Evolutionary conservation across 129 eudicot genomes (phyloP), one percentile per base, ranked within the genome.

Genomic region (Flaveria brownii): DNA sequence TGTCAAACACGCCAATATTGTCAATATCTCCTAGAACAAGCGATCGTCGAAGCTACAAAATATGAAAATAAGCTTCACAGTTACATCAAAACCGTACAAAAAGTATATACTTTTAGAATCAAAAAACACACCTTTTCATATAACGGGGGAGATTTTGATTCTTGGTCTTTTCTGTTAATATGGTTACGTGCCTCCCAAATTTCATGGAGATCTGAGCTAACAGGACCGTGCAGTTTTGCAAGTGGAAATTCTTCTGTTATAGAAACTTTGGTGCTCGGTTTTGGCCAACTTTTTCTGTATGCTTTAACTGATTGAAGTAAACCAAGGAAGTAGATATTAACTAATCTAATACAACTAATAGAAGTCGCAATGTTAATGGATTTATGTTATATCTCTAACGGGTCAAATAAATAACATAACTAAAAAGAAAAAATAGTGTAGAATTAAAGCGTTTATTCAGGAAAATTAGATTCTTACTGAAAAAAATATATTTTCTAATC

Each of bases 21-120:
- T 67, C 86, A 10, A 62, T 64, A 68, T 69, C 87, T 63, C 89
- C 90, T 13, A 57, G 71, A 75, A 87, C 76, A 50, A 94, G 96
- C 11, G 99, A 88, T 84, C 87, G 85, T n/a, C 99, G 90, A 71
- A 94, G 87, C 99, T 94, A 90, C 82, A 85, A 73, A 81, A 66
- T 30, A 57, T 61, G 68, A 85, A 73, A 81, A 66, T 30, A 57
- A 66, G 68, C 33, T 70, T 77, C 80, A 80, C 72, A 55, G 43
- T 50, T 68, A 68, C 61, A 70, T 68, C 54, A 69, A 12, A 18
- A 71, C 30, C 13, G 16, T 9, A 75, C 63, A 17, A 62, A n/a
- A 55, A 47, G 70, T 54, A 67, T 55, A 65, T 9, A n/a, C 36
- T 14, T 25, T 33, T 54, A 74, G 51, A 54, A 81, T 42, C 20